Base-by-base conservation (phyloP, 2,329 filamentous ascomycete species). In the Ascochyta clinopodiicola region DNA sequence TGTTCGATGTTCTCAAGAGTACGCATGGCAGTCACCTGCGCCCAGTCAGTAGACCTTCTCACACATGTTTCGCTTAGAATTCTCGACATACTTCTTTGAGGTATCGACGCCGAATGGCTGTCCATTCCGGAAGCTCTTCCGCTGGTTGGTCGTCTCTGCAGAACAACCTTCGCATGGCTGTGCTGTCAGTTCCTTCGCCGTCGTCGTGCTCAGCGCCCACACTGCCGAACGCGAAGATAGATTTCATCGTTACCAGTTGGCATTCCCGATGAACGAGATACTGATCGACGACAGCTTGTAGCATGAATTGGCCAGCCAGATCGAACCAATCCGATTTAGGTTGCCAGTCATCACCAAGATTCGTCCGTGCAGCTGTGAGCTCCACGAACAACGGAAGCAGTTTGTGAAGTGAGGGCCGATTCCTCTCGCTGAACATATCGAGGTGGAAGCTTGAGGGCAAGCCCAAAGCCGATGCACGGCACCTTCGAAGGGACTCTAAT, bases 231-330 rank as follows among this genome's bases (percentile, higher is more conserved):
- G 78, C 71, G 59, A 82, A 82, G 3, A 79, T 76, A 27, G 79
- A 74, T 24, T 75, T 68, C 21, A 81, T 70, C 2, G 72, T 57
- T 21, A 79, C 74, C 4, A 63, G 51, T 0, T 72, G 70, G n/a
- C 67, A 67, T 4, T 66, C 68, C 7, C 76, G 77, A 46, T 72
- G 77, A 4, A 77, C 59, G 3, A 78, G 63, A 47, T 79, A 79
- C 51, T 82, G 79, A 66, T 85, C 82, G 4, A 83, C 57, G 8
- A 75, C 76, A 32, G 81, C 78, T 55, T 84, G 81, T 8, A 81
- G 62, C 75, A 84, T 81, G 53, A 81, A 81, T 15, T 77, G 73
- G 0, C 73, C 77, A 0, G 78, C 75, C 9, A 83, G 66, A 21
- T 80, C 71, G 61, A 80, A 77, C 78, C 80, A 82, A 10, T 74